phyloP scores from a whole-genome alignment of 192 early-diverging fungal genomes.

The Coemansia reversa region DNA sequence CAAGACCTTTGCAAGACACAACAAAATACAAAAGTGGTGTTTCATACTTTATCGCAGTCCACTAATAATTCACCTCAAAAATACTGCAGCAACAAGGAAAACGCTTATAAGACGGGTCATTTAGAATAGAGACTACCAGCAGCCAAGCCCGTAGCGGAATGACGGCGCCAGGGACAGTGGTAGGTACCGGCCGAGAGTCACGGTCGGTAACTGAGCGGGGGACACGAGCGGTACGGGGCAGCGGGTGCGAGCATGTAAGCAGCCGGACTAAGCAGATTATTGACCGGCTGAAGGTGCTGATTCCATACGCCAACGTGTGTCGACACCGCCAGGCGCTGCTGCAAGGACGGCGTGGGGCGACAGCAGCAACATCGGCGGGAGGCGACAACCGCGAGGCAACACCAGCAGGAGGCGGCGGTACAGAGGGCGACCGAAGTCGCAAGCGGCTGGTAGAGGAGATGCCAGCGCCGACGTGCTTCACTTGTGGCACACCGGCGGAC shows the following conservation, averaged over 20 bases:
- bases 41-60: too few species aligned
- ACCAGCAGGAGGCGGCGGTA: constrained; percentile 20
- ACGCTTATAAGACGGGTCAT: too few species aligned
- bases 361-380: constrained; percentile 9
- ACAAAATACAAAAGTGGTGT: too few species aligned
- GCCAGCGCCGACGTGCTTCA: constrained; percentile 59
- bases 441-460: constrained; percentile 56
- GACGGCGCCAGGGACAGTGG: constrained; percentile 9
- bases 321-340: constrained; percentile 51
- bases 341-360: constrained; percentile 40
- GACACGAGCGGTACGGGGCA: constrained; percentile 3
- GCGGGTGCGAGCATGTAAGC: constrained; percentile 41
- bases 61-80: too few species aligned
- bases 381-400: constrained; percentile 28
- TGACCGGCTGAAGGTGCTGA: constrained; percentile 50
- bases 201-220: not conserved
- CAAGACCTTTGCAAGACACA: too few species aligned
- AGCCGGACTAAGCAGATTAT: constrained; percentile 31
- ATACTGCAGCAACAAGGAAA: too few species aligned
- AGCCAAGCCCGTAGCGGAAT: not conserved
- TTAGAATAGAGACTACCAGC: too few species aligned
- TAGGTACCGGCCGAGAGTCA: not conserved
- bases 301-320: constrained; percentile 51
- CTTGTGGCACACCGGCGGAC: constrained; percentile 59
- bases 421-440: constrained; percentile 55